Conservation (phyloP, 192 early-diverging fungal species). For the Gorgonomyces haynaldii region DNA sequence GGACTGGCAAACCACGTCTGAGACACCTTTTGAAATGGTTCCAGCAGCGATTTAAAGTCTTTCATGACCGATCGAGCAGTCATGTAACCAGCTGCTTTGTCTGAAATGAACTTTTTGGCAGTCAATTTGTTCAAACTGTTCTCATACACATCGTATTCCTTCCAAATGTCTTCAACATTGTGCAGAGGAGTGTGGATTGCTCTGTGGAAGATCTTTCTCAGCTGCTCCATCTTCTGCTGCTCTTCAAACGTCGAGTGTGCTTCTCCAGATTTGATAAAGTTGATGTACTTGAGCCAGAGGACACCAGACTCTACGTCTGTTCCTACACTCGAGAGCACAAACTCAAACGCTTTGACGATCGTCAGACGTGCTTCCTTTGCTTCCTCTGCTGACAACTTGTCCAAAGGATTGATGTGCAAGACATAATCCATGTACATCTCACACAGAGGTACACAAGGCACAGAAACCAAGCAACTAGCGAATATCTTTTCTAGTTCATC, state of each 20-base stretch:
- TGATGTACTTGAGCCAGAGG: slow-evolving; percentile 83
- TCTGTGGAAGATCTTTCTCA: slow-evolving; percentile 72
- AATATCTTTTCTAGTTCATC: slow-evolving; percentile 76
- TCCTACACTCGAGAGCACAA: slow-evolving; percentile 77
- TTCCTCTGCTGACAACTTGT: slow-evolving; percentile 29
- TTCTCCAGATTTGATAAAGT: slow-evolving; percentile 39
- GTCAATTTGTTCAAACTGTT: slow-evolving; percentile 72
- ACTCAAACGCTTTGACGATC: slow-evolving; percentile 77
- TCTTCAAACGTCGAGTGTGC: slow-evolving; percentile 69
- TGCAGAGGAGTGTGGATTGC: slow-evolving; percentile 78
- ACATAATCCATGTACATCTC: slow-evolving; percentile 83
- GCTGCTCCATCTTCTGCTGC: slow-evolving; percentile 73
- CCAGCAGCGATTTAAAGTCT: slow-evolving; percentile 67
- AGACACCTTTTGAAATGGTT: slow-evolving; percentile 55
- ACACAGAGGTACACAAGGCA: slow-evolving; percentile 82
- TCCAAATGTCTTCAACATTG: slow-evolving; percentile 90
- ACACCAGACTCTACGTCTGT: slow-evolving; percentile 75
- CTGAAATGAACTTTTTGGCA: slow-evolving; percentile 82
- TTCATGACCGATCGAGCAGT: slow-evolving; percentile 76
- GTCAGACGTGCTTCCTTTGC: slow-evolving; percentile 50
- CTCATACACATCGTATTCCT: slow-evolving; percentile 88
- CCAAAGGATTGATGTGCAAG: slow-evolving; percentile 53
- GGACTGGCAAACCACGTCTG: slow-evolving; percentile 56
- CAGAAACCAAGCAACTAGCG: slow-evolving; percentile 62
- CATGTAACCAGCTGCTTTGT: slow-evolving; percentile 84